Conservation (phyloP, 768 basidiomycete species). For the Rhizopogon vinicolor region DNA sequence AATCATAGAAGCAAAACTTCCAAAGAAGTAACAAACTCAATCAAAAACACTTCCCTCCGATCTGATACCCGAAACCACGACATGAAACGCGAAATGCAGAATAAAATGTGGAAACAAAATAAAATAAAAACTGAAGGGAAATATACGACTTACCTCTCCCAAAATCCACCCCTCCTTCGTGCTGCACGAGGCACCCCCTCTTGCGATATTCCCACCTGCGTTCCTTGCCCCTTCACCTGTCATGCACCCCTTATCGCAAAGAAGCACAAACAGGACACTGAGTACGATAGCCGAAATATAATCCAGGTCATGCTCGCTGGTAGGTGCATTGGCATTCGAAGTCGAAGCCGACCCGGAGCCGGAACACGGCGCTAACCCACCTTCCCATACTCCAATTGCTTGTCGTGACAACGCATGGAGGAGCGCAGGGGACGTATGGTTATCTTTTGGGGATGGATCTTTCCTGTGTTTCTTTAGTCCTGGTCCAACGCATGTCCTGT, state of each 20-base stretch:
- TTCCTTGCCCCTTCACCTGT: constrained; percentile 4
- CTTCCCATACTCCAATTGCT: constrained; percentile 39
- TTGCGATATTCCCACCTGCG: too few species aligned
- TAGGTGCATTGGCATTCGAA: constrained; percentile 4
- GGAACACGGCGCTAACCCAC: constrained; percentile 1
- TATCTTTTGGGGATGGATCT: constrained; percentile 19
- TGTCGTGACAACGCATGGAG: constrained; percentile 48
- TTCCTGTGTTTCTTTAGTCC: background rate
- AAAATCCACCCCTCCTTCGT: background rate
- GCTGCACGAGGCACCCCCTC: background rate
- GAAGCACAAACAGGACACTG: constrained; percentile 49
- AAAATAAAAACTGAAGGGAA: too few species aligned
- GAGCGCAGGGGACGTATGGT: constrained; percentile 28
- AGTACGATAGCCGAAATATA: constrained; percentile 55
- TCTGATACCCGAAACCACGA: too few species aligned
- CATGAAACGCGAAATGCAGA: too few species aligned
- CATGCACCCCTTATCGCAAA: constrained; percentile 44
- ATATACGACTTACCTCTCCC: background rate
- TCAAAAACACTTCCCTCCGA: too few species aligned
- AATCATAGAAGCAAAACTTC: background rate
- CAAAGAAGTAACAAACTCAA: background rate
- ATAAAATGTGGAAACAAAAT: too few species aligned
- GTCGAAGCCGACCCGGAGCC: background rate
- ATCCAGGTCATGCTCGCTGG: constrained; percentile 46
- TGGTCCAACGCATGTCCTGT: background rate